Evolutionary conservation across 2,329 filamentous ascomycete species (phyloP), one percentile per base, ranked within the genome.

Genomic region (Xylaria sp.): DNA sequence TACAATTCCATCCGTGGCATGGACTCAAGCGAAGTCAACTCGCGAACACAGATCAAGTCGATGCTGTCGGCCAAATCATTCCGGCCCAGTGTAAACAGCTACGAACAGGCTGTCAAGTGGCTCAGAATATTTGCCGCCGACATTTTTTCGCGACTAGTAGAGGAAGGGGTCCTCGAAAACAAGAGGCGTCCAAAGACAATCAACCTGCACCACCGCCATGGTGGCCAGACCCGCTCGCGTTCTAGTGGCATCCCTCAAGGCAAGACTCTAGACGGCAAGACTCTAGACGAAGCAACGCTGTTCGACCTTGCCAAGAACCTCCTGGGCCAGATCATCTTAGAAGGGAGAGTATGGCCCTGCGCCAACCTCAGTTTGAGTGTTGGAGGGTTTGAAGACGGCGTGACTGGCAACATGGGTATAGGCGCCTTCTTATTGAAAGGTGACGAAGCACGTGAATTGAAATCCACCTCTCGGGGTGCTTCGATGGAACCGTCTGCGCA

Each of bases 41-140:
- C 91, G 22, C 82, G 93, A 47, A 96, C 92, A 1, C 90, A 94
- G 66, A 96, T 97, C 76, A 97, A 97, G 71, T 94, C 90, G 16
- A 97, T 99, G 92, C 79, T 97, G 13, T 97, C 92, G 1, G 92
- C 94, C 18, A 99, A 99, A 70, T 95, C 92, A 0, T 99, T 99
- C 67, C 82, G 90, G 21, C 94, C 94, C 0, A 85, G 82, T 51
- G 93, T 97, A 68, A 89, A 86, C 62, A 88, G 80, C 2, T 76
- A 84, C 17, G 91, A 94, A 19, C 90, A 96, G 69, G 93, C 88
- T 1, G 77, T 83, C 20, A 87, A 86, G 56, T 99, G 94, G 94
- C 78, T 99, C 38, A 82, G 88, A 9, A 97, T 99, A 50, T 97
- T 97, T 70, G 86, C 84, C 4, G 90, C 91, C 1, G 94, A 99